phyloP scores from a whole-genome alignment of 306 rosid species.

The Phaseolus lunatus region DNA sequence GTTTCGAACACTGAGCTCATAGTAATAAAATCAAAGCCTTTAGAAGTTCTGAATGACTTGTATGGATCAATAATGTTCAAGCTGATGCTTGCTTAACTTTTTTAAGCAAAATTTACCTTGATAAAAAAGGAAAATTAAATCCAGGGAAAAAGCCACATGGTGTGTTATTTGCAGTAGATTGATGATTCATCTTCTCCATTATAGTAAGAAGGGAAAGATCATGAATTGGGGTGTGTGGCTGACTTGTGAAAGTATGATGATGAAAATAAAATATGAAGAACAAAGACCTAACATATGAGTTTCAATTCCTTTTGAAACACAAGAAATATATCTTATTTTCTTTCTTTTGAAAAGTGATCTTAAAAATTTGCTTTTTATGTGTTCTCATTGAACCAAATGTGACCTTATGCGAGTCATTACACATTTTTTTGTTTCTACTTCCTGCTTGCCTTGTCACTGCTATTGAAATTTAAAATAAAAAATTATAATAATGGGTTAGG shows the following conservation, averaged over 20 bases:
- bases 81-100: constrained; percentile 8
- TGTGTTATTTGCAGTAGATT: constrained; percentile 5
- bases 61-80: constrained; percentile 24
- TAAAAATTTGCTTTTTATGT: too few species aligned
- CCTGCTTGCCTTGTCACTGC: neutral
- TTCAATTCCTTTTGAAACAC: neutral
- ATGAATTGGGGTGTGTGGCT: neutral
- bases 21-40: constrained; percentile 16
- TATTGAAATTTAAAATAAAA: too few species aligned
- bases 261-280: constrained; percentile 10
- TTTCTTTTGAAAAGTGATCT: neutral
- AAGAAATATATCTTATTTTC: neutral
- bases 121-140: constrained; percentile 28
- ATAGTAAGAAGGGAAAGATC: neutral
- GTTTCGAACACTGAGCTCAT: constrained; percentile 20
- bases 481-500: too few species aligned
- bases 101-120: constrained; percentile 8
- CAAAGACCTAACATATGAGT: neutral
- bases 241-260: neutral
- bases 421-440: neutral
- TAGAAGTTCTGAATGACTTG: constrained; percentile 25
- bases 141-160: neutral
- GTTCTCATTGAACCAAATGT: too few species aligned
- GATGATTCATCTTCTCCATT: constrained; percentile 19
- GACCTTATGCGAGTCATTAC: neutral